Evolutionary conservation across 345 rosid species (phyloP).

Genomic region (Eucalyptus erythrocorys): DNA sequence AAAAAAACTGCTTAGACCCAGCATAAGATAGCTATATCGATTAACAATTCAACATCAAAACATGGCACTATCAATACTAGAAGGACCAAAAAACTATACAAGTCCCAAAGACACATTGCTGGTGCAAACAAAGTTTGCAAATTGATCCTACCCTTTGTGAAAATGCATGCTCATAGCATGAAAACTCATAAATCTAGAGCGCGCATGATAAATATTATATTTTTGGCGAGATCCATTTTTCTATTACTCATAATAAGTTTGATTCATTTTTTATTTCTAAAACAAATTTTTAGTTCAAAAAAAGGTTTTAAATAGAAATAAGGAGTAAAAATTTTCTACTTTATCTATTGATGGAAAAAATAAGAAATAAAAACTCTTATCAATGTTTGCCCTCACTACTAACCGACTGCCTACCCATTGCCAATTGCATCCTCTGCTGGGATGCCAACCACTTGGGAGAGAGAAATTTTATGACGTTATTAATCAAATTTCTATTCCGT

Average conservation of each 20-base stretch:
- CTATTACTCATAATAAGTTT: fast-evolving
- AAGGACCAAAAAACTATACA: neutral
- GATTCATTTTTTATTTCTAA: fast-evolving
- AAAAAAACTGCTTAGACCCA: neutral
- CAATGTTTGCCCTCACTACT: fast-evolving
- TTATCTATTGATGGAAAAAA: fast-evolving
- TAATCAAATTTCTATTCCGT: fast-evolving
- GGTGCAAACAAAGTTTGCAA: neutral
- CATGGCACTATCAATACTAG: fast-evolving
- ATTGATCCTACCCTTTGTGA: neutral
- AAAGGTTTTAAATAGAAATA: fast-evolving
- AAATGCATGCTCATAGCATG: fast-evolving
- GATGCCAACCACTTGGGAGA: fast-evolving
- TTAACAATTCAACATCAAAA: neutral
- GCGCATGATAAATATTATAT: fast-evolving
- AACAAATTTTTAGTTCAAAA: fast-evolving
- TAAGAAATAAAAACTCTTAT: fast-evolving
- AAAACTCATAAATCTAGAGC: fast-evolving
- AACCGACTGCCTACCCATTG: fast-evolving
- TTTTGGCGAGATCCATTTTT: fast-evolving
- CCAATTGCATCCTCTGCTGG: fast-evolving
- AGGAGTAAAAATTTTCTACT: too few relatives aligned
- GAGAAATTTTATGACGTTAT: too few relatives aligned
- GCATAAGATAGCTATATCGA: fast-evolving
- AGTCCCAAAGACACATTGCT: neutral